phyloP scores from a whole-genome alignment of 192 early-diverging fungal species.

The Geosiphon pyriformis region DNA sequence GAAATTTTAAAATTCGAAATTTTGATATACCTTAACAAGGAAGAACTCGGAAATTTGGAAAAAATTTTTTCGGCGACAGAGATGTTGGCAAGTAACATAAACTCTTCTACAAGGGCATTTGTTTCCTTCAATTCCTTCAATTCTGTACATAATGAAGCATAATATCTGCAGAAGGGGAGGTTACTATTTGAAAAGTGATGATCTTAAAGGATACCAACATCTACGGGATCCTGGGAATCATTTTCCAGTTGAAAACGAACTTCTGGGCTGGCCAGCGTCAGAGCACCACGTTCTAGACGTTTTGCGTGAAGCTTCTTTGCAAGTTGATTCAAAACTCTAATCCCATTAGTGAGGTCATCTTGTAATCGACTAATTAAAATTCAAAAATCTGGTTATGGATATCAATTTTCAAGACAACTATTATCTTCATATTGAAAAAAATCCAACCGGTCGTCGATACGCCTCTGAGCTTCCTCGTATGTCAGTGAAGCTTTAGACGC shows the following conservation, averaged over 20 bases:
- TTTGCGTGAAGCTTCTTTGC: constrained; percentile 76
- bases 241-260: constrained; percentile 90
- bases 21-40: constrained; percentile 75
- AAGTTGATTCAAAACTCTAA: constrained; percentile 68
- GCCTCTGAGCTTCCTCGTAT: constrained; percentile 90
- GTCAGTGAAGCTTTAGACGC: constrained; percentile 85
- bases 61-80: constrained; percentile 85
- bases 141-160: constrained; percentile 33
- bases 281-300: constrained; percentile 78
- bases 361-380: constrained; percentile 37
- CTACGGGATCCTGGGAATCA: constrained; percentile 84
- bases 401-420: constrained; percentile 26
- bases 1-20: constrained; percentile 39
- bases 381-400: neutral
- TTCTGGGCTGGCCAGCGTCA: constrained; percentile 87
- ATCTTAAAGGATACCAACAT: constrained; percentile 62
- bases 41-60: constrained; percentile 65
- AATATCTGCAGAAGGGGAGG: neutral
- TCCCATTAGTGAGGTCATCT: constrained; percentile 66
- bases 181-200: constrained; percentile 1
- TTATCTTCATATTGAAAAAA: constrained; percentile 44
- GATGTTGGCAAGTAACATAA: constrained; percentile 97
- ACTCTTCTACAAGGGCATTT: constrained; percentile 96
- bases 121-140: constrained; percentile 80
- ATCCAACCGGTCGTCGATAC: constrained; percentile 69